Evolutionary conservation across 2,329 filamentous ascomycete genomes (phyloP).

Genomic region (Arthroderma uncinatum): DNA sequence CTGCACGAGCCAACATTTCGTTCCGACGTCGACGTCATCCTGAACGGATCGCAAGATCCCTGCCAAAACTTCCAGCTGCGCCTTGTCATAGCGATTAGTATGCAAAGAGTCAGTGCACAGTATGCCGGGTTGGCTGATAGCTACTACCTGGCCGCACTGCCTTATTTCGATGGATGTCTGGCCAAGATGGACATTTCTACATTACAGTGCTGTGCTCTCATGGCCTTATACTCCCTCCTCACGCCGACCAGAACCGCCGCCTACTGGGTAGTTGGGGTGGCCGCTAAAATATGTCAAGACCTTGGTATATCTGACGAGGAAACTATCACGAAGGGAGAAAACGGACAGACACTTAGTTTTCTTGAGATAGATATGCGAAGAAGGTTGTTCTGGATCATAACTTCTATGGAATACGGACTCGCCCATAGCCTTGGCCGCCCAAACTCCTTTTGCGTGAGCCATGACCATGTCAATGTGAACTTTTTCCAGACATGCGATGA

Average conservation of each 20-base stretch:
- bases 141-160: slow-evolving; percentile 84
- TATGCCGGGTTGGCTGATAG: slow-evolving; percentile 92
- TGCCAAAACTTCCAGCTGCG: slow-evolving; percentile 81
- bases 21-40: slow-evolving; percentile 68
- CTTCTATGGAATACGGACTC: slow-evolving; percentile 78
- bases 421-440: slow-evolving; percentile 81
- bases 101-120: slow-evolving; percentile 79
- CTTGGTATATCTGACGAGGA: slow-evolving; percentile 80
- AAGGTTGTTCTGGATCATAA: slow-evolving; percentile 75
- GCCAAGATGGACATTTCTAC: slow-evolving; percentile 83
- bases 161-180: slow-evolving; percentile 69
- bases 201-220: slow-evolving; percentile 75
- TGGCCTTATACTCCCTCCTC: slow-evolving; percentile 82
- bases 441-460: slow-evolving; percentile 67
- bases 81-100: slow-evolving; percentile 87
- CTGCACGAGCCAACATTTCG: slow-evolving; percentile 74
- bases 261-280: slow-evolving; percentile 85
- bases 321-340: slow-evolving; percentile 58
- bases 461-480: slow-evolving; percentile 72
- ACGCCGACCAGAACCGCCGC: slow-evolving; percentile 86
- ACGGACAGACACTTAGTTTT: slow-evolving; percentile 51
- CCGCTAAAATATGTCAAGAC: slow-evolving; percentile 77
- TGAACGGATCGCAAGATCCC: slow-evolving; percentile 60
- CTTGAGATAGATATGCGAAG: slow-evolving; percentile 82
- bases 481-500: slow-evolving; percentile 80